Evolutionary conservation across 345 rosid species (phyloP), one percentile per base, ranked within the genome.

Genomic region (Eucalyptus sideroxylon): DNA sequence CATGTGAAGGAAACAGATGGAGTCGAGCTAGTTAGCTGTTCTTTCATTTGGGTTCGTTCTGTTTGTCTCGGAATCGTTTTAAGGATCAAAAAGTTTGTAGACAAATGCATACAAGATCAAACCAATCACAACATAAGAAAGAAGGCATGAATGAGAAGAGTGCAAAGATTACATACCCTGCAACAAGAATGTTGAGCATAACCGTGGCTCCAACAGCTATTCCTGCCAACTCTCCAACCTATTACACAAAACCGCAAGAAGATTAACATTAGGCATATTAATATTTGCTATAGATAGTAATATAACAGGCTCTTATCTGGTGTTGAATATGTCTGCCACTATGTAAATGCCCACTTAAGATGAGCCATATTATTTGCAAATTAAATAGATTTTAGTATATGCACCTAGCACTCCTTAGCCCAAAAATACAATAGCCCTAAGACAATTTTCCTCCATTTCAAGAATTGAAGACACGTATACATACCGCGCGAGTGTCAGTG

Each of bases 161-260:
- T 24, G 34, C 23, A n/a, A 72, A 77, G 23, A 31, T 31, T 17
- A 92, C 94, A 88, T 40, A 97, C 99, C 99, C 99, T 3, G 99
- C 95, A 80, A 98, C 95, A 60, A 98, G 98, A 90, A 97, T 96
- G 93, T 98, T 98, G 50, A 98, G 98, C 97, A 97, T 91, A 87
- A 98, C 99, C 2, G 99, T 94, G 45, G 99, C 99, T 90, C 99
- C 99, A 89, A 98, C 99, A 14, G 99, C 99, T 86, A 98, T 97
- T 21, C 99, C 99, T 0, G 99, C 99, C 89, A 98, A 82, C 93
- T 98, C 99, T 90, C 99, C 99, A 40, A 98, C 99, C 99, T 98
- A 56, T 56, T 56, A 91, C 47, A 77, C 27, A 77, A 21, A 77
- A 40, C 47, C 47, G 24, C 85, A 40, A 77, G 85, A 26, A 77